Percentiles rank a stretch among this genome's conserved stretches.
Conservation (phyloP, 495 filamentous ascomycete genomes). For the Lasiosphaeria miniovina region DNA sequence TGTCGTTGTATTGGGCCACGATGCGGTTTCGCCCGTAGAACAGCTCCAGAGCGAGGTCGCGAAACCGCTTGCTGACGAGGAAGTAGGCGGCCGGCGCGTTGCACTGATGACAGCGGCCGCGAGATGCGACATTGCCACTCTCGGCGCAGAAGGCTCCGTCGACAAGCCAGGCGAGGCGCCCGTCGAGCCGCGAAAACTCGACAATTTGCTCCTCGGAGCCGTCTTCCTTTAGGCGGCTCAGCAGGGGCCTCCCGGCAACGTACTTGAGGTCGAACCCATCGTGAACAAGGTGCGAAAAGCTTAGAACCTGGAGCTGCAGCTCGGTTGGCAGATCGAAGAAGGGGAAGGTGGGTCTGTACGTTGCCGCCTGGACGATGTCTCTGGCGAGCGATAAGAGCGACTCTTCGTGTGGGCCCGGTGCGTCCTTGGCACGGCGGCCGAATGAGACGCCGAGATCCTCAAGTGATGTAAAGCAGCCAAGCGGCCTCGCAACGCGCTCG, state of each 20-base stretch:
- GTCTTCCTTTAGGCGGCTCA: not conserved
- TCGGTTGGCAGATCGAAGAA: constrained; percentile 4
- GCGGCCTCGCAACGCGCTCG: constrained; percentile 1
- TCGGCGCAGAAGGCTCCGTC: not conserved
- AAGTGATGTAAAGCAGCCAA: constrained; percentile 1
- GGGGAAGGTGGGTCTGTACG: not conserved
- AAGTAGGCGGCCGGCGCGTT: constrained; percentile 1
- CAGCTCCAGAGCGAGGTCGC: not conserved
- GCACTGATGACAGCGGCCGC: constrained; percentile 1
- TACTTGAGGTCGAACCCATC: constrained; percentile 2
- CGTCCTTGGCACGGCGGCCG: not conserved
- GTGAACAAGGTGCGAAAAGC: constrained; percentile 3
- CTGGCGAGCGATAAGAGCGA: not conserved
- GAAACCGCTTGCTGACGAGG: constrained; percentile 5
- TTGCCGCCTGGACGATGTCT: constrained; percentile 1
- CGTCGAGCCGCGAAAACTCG: constrained; percentile 3
- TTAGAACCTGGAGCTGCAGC: constrained; percentile 1
- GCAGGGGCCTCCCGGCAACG: constrained; percentile 1
- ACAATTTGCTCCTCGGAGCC: not conserved
- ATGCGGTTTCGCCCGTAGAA: constrained; percentile 4
- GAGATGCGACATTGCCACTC: not conserved
- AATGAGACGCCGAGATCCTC: constrained; percentile 3
- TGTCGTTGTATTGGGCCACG: constrained; percentile 1
- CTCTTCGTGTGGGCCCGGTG: not conserved
- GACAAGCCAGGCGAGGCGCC: not conserved